Base-by-base conservation (phyloP, 495 filamentous ascomycete species). In the Bombardia bombarda region DNA sequence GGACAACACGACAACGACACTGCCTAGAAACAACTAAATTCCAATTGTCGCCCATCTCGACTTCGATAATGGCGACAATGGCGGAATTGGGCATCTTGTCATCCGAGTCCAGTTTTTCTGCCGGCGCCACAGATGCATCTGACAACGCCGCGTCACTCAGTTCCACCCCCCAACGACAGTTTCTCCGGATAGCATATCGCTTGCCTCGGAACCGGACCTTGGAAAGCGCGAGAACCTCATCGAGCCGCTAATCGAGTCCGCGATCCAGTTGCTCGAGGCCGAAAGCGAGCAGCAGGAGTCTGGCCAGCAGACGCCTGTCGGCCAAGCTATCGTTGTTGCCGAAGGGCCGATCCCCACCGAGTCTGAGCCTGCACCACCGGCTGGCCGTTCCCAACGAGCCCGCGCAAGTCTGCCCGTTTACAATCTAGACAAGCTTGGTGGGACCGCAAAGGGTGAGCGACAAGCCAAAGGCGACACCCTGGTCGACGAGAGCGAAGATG, bases 361-460 rank as follows among this genome's bases (percentile, higher is more conserved):
- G 17, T 46, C 56, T 18, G 46, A 53, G 0, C 36, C 24, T 10
- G 6, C 5, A 26, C 24, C 35, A 0, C 36, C 57, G 10, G 47
- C 47, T 7, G 35, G 38, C 25, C 74, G 71, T 32, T 61, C 65
- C 38, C 67, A 70, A 43, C 63, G 75, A 34, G 57, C 63, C 18
- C 66, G 72, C 30, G 48, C 62, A 1, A 70, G 66, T 36, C 45
- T 70, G 7, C 66, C 66, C 3, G 66, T 75, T 18, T 80, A 79
- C 58, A 80, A 80, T 42, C 57, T 79, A 21, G 63, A 70, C 23
- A 62, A 72, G 32, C 56, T 80, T 7, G 63, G 57, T 21, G 71
- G 73, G 13, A 75, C 68, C 14, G 62, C 53, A 26, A 66, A 72
- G 42, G 66, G 67, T 17, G 67, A 58, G 21, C 62, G 64, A 39